Base-by-base conservation (phyloP, 306 rosid species). In the Sophora flavescens region DNA sequence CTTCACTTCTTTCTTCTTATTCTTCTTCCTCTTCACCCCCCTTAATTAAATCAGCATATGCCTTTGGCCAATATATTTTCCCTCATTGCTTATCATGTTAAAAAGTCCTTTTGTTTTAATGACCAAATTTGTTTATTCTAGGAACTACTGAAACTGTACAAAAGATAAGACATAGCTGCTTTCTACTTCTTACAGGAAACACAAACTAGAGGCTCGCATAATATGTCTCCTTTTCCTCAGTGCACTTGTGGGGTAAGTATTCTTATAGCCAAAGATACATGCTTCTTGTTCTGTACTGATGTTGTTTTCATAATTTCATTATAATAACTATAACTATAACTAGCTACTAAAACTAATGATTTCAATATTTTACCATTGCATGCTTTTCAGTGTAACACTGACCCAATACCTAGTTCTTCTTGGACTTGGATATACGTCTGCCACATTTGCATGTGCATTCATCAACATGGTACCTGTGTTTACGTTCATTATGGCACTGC, bases 381-480 rank as follows among this genome's bases (percentile, higher is more conserved):
- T 68, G 11, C 53, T 26, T 80, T 86, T 72, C 96, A 93, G 98
- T 68, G 70, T 88, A 68, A 92, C 96, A 41, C 51, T 88, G 14
- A 83, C 97, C 8, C 88, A 90, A 30, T 89, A 81, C 85, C 74
- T 85, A 15, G 87, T 89, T 78, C 97, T 91, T 56, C 77, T 86
- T 64, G 98, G 97, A 76, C 97, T 94, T 50, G 76, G 86, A 63
- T 84, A 84, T 80, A 94, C 98, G 13, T 87, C 97, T 42, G 87
- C 95, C 6, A 89, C 96, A 14, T 86, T 85, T 86, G 70, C 97
- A 0, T 94, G 97, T 81, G 97, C 98, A 56, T 94, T 94, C 86
- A 70, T 92, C 89, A 94, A 92, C 85, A 82, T 76, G 83, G 98
- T 90, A 70, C 97, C 95, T 3, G 95, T 88, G 33, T 74, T 82